A percentile compares a stretch with the other conserved stretches of the same genome.
These are phyloP conservation scores for Potentilla sterilis DNA, from an alignment of 306 rosid species.

Conservation along the genomic window DNA sequence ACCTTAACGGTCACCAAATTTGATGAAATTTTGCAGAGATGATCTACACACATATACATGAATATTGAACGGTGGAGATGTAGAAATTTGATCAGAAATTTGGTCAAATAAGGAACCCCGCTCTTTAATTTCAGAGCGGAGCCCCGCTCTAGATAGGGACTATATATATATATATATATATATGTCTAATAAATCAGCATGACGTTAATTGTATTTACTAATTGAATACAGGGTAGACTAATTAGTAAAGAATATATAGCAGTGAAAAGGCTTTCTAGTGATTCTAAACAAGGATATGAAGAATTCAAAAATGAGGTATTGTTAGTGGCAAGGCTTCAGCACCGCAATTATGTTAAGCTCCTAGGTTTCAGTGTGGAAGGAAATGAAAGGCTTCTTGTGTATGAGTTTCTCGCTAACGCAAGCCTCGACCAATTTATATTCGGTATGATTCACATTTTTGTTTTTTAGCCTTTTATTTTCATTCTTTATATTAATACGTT, in stretches of 20 bases:
- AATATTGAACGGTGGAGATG: too few relatives aligned
- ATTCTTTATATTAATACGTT: not conserved
- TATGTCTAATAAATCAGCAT: not conserved
- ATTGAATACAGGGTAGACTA: slow-evolving; percentile 3
- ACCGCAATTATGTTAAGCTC: slow-evolving; percentile 18
- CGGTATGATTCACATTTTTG: not conserved
- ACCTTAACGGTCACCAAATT: too few relatives aligned
- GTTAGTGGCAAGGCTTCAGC: slow-evolving; percentile 18
- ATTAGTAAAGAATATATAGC: slow-evolving; percentile 8
- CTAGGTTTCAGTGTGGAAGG: slow-evolving; percentile 18
- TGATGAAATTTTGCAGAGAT: too few relatives aligned
- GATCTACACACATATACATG: too few relatives aligned
- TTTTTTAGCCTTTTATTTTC: not conserved
- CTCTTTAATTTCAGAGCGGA: too few relatives aligned
- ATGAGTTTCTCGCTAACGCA: slow-evolving; percentile 9
- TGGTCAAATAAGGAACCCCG: too few relatives aligned
- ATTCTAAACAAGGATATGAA: slow-evolving; percentile 12
- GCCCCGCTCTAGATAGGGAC: too few relatives aligned
- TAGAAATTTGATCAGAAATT: too few relatives aligned
- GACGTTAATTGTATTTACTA: not conserved
- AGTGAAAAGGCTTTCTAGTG: slow-evolving; percentile 6
- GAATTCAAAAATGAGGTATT: slow-evolving; percentile 19
- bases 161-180: not conserved
- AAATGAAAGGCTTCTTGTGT: slow-evolving; percentile 21
- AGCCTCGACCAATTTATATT: slow-evolving; percentile 16